Evolutionary conservation across 1,284 basidiomycete species (phyloP), one percentile per base, ranked within the genome.

Genomic region (Cutaneotrichosporon dermatis): DNA sequence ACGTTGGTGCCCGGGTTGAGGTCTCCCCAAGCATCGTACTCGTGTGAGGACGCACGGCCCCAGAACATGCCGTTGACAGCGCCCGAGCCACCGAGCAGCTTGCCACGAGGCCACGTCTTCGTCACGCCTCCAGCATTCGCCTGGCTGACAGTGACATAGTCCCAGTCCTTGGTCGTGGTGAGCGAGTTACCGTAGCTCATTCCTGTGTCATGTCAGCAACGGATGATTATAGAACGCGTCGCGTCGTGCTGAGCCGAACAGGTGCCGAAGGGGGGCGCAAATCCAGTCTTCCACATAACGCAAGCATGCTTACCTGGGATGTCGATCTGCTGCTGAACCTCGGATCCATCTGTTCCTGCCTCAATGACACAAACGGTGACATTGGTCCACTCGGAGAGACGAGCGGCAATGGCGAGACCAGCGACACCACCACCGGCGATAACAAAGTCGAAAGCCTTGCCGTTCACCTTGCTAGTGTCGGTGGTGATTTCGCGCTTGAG

Each of bases 21-120:
- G n/a, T 54, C 16, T 61, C 57, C 75, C 79, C 79, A 81, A 51
- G 77, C 76, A 59, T 81, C 76, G 57, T 80, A 79, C 59, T 81
- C 80, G 16, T 65, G 62, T 37, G 61, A 60, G 49, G 69, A 69
- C 1, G 70, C 77, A 57, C 76, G 61, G 42, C 77, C 68, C 76
- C 83, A 80, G 77, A 88, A 89, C 76, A 88, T 80, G 57, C 86
- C 88, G 76, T 89, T 89, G 60, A 88, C 81, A 6, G 87, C 85
- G 42, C 83, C 72, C 12, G 74, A 87, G 15, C 88, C 88, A 54
- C 88, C 88, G 25, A 89, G 82, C 34, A 86, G 80, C 79, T 88
- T 84, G 13, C 84, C 84, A 60, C 86, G 80, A 0, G 86, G 83
- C 85, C 86, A 88, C 4, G 52, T 53, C 59, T 71, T 72, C 37